Base-by-base conservation (phyloP, 1,139 yeast species). In the Magnusiomyces paraingens region DNA sequence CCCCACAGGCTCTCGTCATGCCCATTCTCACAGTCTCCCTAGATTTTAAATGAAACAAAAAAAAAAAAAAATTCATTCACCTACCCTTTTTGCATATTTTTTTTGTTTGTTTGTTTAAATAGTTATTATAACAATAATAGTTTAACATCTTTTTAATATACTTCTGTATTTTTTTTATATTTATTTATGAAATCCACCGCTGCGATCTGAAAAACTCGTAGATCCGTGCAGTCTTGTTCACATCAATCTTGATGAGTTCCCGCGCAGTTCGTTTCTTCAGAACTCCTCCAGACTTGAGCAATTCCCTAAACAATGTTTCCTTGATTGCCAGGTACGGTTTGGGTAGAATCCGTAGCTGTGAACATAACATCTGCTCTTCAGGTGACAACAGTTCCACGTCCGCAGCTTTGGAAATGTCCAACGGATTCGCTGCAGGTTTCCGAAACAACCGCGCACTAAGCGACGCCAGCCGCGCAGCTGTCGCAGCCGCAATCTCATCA, bases 281-380 rank as follows among this genome's bases (percentile, higher is more conserved):
- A 4, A 79, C 71, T 8, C 98, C 98, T 48, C 95, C 95, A 47
- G 87, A 84, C 60, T 88, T 82, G 42, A 91, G 74, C 32, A 95
- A 82, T 66, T 91, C 97, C 62, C 94, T 81, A 76, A 93, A 89
- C 55, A 93, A 71, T n/a, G 90, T 84, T 66, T 89, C 95, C 66
- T 93, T 93, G 60, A 93, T 88, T 1, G 95, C 96, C 59, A 94
- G 73, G 66, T 91, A 93, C 1, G 98, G 96, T 67, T 93, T 93
- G 12, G 99, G 99, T 57, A 86, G 72, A 12, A 94, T 84, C 60
- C 95, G 81, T 58, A 93, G 75, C 50, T 84, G 87, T 3, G 91
- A 78, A 71, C 99, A 94, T 47, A 94, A 71, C 57, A 81, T 83
- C 66, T 86, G 93, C 67, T 93, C 99, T 58, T 87, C 96, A 26